Percentiles rank a stretch among this genome's conserved stretches.
These are phyloP conservation scores for Pseudogymnoascus verrucosus DNA, from an alignment of 2,329 filamentous ascomycete genomes.

Conservation along the genomic window DNA sequence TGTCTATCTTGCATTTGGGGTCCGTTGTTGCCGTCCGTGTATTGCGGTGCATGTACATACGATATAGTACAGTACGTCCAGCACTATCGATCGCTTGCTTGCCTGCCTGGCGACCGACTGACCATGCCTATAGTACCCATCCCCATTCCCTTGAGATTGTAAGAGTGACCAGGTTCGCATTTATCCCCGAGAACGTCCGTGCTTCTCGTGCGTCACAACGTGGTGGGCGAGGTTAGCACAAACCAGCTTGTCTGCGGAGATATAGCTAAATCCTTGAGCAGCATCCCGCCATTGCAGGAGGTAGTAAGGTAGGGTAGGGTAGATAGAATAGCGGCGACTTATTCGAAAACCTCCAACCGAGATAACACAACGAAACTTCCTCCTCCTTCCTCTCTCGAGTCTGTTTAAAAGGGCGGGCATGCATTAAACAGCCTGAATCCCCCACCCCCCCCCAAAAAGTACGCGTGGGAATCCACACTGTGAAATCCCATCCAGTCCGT, in stretches of 20 bases:
- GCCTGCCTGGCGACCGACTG: not conserved
- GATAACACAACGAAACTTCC: not conserved
- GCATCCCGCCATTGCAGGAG: not conserved
- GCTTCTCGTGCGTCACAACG: not conserved
- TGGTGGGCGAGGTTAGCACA: not conserved
- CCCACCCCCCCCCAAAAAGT: not conserved
- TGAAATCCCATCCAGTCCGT: not conserved
- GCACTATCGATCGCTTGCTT: not conserved
- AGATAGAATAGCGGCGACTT: too few species aligned
- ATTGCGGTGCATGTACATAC: too few species aligned
- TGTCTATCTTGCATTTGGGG: not conserved
- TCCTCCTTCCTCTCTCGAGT: not conserved
- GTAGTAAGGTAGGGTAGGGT: too few species aligned
- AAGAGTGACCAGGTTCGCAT: not conserved
- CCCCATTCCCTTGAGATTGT: not conserved
- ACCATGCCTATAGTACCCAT: not conserved
- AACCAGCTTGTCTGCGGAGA: not conserved
- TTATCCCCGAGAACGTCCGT: not conserved
- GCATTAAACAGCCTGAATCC: not conserved
- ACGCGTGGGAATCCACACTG: not conserved
- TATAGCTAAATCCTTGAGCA: not conserved
- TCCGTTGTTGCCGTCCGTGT: not conserved
- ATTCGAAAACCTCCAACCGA: not conserved
- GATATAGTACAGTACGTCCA: not conserved
- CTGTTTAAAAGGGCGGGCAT: not conserved